Conservation (phyloP, 176 grass and related monocot species). For the Avena atlantica region DNA sequence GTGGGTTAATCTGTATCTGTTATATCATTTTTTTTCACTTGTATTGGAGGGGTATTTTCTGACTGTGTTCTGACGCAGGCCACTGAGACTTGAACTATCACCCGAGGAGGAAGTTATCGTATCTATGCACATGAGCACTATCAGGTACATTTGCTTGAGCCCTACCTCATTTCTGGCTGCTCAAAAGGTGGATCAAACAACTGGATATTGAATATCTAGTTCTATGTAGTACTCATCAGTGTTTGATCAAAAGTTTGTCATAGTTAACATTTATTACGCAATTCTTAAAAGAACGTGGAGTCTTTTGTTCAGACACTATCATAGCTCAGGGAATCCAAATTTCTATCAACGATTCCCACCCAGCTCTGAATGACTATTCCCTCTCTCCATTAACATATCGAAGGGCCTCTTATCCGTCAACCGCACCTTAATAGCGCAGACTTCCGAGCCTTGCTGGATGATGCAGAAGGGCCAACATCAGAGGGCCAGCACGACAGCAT, state of each 20-base stretch:
- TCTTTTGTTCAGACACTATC: neutral
- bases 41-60: slow-evolving; percentile 30
- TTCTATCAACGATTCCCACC: neutral
- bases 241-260: slow-evolving; percentile 26
- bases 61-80: slow-evolving; percentile 59
- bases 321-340: neutral
- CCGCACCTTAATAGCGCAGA: neutral
- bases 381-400: too few relatives aligned
- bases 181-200: slow-evolving; percentile 32
- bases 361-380: neutral
- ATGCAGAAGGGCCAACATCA: neutral
- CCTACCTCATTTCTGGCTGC: neutral
- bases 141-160: slow-evolving; percentile 67
- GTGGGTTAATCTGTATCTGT: slow-evolving; percentile 15
- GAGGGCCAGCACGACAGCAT: neutral
- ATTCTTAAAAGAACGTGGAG: slow-evolving; percentile 16
- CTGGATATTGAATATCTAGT: slow-evolving; percentile 3
- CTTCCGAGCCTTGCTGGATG: neutral
- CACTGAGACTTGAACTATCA: slow-evolving; percentile 87
- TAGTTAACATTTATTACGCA: slow-evolving; percentile 16
- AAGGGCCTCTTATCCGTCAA: too few relatives aligned
- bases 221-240: slow-evolving; percentile 28
- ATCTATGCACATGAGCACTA: slow-evolving; percentile 89
- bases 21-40: slow-evolving; percentile 21
- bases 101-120: slow-evolving; percentile 91